These are phyloP conservation scores for Calocybe indica DNA, from an alignment of 768 basidiomycete species.

Conservation along the genomic window DNA sequence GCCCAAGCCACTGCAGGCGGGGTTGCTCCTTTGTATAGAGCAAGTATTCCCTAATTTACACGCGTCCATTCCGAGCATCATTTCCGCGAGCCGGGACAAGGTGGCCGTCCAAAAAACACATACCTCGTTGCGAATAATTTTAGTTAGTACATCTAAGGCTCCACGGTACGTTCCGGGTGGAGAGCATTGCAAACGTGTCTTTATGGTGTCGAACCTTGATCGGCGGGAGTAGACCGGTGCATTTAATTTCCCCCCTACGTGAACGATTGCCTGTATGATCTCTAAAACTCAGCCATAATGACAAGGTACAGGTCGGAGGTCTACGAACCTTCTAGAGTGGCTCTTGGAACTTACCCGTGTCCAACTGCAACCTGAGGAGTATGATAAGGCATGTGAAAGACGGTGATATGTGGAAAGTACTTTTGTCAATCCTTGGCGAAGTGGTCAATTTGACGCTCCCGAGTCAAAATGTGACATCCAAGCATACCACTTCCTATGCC, in stretches of 20 bases:
- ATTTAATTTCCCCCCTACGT: slow-evolving; percentile 1
- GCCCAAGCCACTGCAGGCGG: slow-evolving; percentile 73
- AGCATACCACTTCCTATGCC: slow-evolving; percentile 54
- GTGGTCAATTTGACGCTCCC: background rate
- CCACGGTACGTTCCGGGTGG: slow-evolving; percentile 57
- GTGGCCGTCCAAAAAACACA: slow-evolving; percentile 6
- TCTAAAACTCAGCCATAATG: slow-evolving; percentile 2
- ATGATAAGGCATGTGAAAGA: background rate
- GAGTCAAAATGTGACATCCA: slow-evolving; percentile 10
- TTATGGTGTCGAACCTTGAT: slow-evolving; percentile 64
- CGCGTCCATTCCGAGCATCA: background rate
- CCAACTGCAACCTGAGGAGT: slow-evolving; percentile 57
- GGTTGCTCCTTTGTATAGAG: slow-evolving; percentile 71
- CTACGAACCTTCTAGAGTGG: slow-evolving; percentile 6
- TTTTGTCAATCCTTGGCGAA: slow-evolving; percentile 42
- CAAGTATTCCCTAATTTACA: slow-evolving; percentile 43
- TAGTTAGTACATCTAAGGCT: slow-evolving; percentile 52
- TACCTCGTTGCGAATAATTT: slow-evolving; percentile 59
- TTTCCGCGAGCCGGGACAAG: background rate
- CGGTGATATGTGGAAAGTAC: slow-evolving; percentile 17
- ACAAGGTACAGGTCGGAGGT: background rate
- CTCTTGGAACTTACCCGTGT: slow-evolving; percentile 44
- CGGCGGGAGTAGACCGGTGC: slow-evolving; percentile 5
- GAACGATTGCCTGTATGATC: background rate
- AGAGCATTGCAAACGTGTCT: slow-evolving; percentile 67